These are phyloP conservation scores for Withania somnifera DNA, from an alignment of 305 asterid genomes.

Conservation along the genomic window DNA sequence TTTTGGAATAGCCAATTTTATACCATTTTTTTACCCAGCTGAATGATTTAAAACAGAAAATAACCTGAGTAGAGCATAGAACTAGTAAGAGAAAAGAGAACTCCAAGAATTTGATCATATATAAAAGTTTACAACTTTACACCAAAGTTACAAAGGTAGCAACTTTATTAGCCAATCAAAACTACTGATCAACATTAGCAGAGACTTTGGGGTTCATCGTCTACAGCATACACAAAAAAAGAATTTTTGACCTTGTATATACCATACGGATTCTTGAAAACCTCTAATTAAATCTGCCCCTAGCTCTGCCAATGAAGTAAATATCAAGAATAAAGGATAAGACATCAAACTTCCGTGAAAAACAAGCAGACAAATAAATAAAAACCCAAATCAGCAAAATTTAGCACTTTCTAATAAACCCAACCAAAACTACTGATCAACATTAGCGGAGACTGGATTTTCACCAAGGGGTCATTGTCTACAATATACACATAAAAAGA, in stretches of 20 bases:
- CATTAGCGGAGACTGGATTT: neutral
- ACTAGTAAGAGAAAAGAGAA: neutral
- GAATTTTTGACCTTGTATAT: neutral
- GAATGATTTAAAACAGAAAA: neutral
- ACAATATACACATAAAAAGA: neutral
- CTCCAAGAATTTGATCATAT: neutral
- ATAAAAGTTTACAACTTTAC: neutral
- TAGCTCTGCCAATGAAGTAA: neutral
- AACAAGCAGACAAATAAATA: neutral
- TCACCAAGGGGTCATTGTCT: neutral
- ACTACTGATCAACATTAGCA: neutral
- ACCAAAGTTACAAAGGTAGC: no score
- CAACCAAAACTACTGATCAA: neutral
- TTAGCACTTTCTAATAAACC: no score
- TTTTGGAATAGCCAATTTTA: neutral
- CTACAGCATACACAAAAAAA: neutral
- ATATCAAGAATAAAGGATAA: neutral
- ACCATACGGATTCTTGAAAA: neutral
- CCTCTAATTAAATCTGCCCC: neutral
- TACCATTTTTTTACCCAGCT: neutral
- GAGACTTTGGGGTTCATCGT: neutral
- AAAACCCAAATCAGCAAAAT: neutral
- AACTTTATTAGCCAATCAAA: no score
- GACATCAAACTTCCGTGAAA: slow-evolving; percentile 10
- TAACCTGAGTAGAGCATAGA: neutral